Evolutionary conservation across 345 rosid genomes (phyloP), one percentile per base, ranked within the genome.

Genomic region (Rhodamnia argentea): DNA sequence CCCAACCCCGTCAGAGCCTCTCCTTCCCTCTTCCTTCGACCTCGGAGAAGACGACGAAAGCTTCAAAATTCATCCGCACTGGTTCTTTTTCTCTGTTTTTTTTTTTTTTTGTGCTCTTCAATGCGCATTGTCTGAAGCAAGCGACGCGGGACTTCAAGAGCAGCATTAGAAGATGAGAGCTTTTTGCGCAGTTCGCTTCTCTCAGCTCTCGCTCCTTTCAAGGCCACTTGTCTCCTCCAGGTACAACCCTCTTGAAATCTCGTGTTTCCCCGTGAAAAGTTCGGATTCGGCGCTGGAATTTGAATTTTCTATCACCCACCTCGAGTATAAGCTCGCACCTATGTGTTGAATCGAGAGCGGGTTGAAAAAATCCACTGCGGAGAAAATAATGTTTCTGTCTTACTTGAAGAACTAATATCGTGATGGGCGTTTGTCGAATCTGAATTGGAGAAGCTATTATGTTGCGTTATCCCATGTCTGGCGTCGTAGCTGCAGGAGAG

Each of bases 161-260:
- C 81, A 5, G 82, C 52, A 15, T 44, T 27, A 3, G 82, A 83
- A 83, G 83, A 88, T 88, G 89, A 83, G 57, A 55, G 89, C 84
- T 70, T 50, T 88, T 37, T 23, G 58, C 29, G 83, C 87, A 53
- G 26, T 87, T 29, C 70, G 57, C 75, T 74, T 54, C 62, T 85
- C 85, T 44, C 74, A 53, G 52, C 53, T 85, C 32, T 32, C 84
- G 52, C 44, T 24, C 81, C 76, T 83, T 27, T 54, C 85, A 8
- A 83, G 87, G 22, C 62, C 82, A 37, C 75, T n/a, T 52, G 32
- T 83, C 74, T 6, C 42, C 57, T 42, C 89, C 23, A 70, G 89
- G 89, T 82, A 59, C 53, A 3, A 26, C 51, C 22, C 56, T 60
- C 42, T 14, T 70, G 50, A 51, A 5, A n/a, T 16, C 27, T 32